Evolutionary conservation across 148 eudicot genomes (phyloP).

Genomic region (Camellia granthamiana): DNA sequence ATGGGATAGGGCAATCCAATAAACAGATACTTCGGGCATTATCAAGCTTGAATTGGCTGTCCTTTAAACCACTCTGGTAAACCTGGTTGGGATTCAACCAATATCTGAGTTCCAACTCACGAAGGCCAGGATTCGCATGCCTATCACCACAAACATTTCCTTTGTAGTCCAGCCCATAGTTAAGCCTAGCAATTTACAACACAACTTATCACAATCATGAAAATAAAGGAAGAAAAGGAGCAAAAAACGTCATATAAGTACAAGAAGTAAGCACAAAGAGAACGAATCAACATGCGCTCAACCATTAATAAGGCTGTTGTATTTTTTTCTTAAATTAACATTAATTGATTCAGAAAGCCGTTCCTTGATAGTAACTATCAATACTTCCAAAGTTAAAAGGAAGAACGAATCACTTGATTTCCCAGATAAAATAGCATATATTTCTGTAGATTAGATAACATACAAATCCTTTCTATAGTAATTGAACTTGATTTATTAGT

Average conservation of each 20-base stretch:
- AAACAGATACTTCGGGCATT: slow-evolving; percentile 90
- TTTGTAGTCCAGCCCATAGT: slow-evolving; percentile 84
- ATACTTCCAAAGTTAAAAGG: too few species aligned
- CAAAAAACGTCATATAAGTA: neutral
- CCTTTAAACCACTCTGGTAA: slow-evolving; percentile 70
- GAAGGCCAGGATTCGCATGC: slow-evolving; percentile 70
- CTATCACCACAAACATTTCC: slow-evolving; percentile 92
- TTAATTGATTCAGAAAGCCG: too few species aligned
- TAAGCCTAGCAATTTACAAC: slow-evolving; percentile 51
- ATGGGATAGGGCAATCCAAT: slow-evolving; percentile 86
- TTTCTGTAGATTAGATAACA: too few species aligned
- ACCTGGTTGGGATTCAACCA: slow-evolving; percentile 97
- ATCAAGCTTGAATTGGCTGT: slow-evolving; percentile 53
- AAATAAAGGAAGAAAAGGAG: slow-evolving; percentile 10
- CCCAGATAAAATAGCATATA: too few species aligned
- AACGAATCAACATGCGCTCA: neutral
- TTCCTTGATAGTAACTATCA: too few species aligned
- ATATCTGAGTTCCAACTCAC: slow-evolving; percentile 74
- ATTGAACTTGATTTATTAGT: too few species aligned
- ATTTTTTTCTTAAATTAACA: too few species aligned
- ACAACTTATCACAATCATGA: neutral
- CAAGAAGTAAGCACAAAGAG: neutral
- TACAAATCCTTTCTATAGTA: too few species aligned
- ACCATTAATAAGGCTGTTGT: neutral
- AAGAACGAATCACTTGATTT: too few species aligned